These are phyloP conservation scores for Cercospora zeae-maydis DNA, from an alignment of 2,329 filamentous ascomycete species.

Conservation along the genomic window DNA sequence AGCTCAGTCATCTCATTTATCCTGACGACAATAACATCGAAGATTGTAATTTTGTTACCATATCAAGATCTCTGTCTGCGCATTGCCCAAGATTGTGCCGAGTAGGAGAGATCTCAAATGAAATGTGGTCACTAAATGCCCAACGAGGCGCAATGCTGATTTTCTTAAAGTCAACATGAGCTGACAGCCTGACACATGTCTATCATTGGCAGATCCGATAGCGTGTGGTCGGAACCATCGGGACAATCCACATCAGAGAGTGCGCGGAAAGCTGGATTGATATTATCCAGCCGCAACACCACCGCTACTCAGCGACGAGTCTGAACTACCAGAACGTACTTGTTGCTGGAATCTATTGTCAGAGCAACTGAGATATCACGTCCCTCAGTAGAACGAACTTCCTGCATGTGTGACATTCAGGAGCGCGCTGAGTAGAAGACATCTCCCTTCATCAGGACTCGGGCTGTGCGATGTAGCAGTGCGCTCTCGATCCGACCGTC, in stretches of 20 bases:
- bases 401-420: neutral
- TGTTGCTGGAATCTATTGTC: too few species aligned
- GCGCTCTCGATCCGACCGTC: slow-evolving; percentile 30
- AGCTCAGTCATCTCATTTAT: too few species aligned
- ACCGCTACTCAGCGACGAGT: neutral
- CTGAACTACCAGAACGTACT: neutral
- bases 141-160: neutral
- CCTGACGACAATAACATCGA: neutral
- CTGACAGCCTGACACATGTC: neutral
- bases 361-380: neutral
- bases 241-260: neutral
- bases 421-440: slow-evolving; percentile 25
- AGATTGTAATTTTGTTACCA: neutral
- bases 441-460: slow-evolving; percentile 33
- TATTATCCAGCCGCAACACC: neutral
- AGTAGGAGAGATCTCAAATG: neutral
- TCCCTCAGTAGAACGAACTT: neutral
- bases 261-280: neutral
- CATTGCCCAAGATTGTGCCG: neutral
- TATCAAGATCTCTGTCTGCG: neutral
- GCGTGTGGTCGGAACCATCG: neutral
- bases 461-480: slow-evolving; percentile 31
- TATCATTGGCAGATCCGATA: neutral
- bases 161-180: neutral
- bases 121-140: neutral